Base-by-base conservation (phyloP, 108 stramenopile species). In the Nannochloropsis salina region DNA sequence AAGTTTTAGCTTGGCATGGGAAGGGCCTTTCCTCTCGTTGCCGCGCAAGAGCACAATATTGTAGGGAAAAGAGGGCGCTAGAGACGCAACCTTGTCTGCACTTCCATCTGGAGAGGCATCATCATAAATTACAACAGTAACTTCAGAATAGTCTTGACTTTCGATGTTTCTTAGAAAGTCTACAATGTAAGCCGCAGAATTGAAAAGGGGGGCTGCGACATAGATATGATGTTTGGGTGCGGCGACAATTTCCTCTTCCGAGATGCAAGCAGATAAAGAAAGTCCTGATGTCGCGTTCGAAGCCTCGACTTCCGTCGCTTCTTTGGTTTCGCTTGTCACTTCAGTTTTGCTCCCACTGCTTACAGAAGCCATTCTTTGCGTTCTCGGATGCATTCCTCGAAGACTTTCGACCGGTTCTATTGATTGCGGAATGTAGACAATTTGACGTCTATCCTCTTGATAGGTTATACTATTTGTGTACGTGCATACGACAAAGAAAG, bases 101-200 rank as follows among this genome's bases (percentile, higher is more conserved):
- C 61, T 74, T 15, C 61, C 61, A 6, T 74, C 61, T 15, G 15
- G 20, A n/a, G 61, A 74, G 3, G 61, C 4, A n/a, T 74, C 61
- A 74, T 74, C 61, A n/a, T 74, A 74, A 74, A 74, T 8, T 0
- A 74, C 61, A 15, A 74, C 61, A 6, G 61, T 74, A 4, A 74
- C 61, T n/a, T 74, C 20, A n/a, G 61, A n/a, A n/a, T 74, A 74
- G 61, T n/a, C n/a, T 74, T 74, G 61, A n/a, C 61, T 74, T n/a
- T 74, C 61, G n/a, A 74, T 74, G 6, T 2, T 74, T 74, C 3
- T n/a, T 74, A 74, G n/a, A n/a, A 74, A 74, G 15, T 74, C 61
- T 8, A n/a, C 61, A 15, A 74, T n/a, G 6, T 6, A 74, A 15
- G 15, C 61, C 20, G n/a, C 15, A 4, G 61, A 74, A 8, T 74